Percentiles rank a stretch among this genome's conserved stretches.
Evolutionary conservation across 495 filamentous ascomycete species (phyloP).

Genomic region (Cladorrhinum samala): DNA sequence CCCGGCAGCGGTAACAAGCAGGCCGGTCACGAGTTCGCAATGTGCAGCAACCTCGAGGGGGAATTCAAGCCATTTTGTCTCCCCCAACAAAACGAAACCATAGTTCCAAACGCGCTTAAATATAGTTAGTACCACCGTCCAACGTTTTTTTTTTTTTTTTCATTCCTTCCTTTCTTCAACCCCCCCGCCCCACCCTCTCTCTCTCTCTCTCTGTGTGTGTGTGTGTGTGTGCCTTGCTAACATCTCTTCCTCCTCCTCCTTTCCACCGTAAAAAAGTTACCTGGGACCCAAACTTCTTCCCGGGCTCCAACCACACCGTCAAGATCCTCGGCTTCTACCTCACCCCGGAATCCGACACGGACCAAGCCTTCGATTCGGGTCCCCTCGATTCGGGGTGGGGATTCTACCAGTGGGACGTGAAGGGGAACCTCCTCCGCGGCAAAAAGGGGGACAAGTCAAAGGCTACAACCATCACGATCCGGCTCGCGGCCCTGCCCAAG

Average conservation of each 20-base stretch:
- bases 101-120: constrained; percentile 30
- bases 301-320: constrained; percentile 28
- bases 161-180: too few relatives aligned
- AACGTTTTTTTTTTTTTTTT: too few relatives aligned
- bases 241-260: background rate
- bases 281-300: constrained; percentile 41
- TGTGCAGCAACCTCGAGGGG: constrained; percentile 35
- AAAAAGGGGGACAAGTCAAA: constrained; percentile 10
- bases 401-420: constrained; percentile 36
- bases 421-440: constrained; percentile 17
- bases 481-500: constrained; percentile 25
- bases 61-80: constrained; percentile 36
- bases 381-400: constrained; percentile 30
- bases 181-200: too few relatives aligned
- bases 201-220: too few relatives aligned
- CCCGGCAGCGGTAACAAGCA: constrained; percentile 24
- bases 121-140: too few relatives aligned
- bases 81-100: constrained; percentile 25
- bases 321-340: constrained; percentile 33
- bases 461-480: constrained; percentile 36
- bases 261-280: constrained; percentile 25
- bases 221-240: too few relatives aligned
- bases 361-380: constrained; percentile 32
- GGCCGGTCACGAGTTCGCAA: constrained; percentile 27
- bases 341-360: constrained; percentile 1